Evolutionary conservation across 345 rosid species (phyloP).

Genomic region (Euphorbia pulcherrima): DNA sequence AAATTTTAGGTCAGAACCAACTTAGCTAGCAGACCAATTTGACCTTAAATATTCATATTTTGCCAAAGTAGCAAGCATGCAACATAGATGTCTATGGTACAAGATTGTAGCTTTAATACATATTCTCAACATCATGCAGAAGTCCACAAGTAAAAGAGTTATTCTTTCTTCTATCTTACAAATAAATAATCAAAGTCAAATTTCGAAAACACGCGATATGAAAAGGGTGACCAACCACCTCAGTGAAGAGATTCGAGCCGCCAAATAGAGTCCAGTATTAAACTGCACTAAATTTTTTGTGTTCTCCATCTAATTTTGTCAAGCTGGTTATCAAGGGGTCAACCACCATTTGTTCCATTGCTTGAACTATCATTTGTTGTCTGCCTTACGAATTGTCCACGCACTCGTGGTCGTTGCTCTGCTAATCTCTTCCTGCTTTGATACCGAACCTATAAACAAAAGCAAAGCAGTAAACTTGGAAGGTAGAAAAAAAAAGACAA

Average conservation of each 20-base stretch:
- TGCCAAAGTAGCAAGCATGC: too few relatives aligned
- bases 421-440: conserved; percentile 75
- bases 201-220: not conserved
- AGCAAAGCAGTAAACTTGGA: not conserved
- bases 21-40: too few relatives aligned
- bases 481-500: not conserved
- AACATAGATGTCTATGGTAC: too few relatives aligned
- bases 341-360: conserved; percentile 20
- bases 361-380: conserved; percentile 21
- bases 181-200: too few relatives aligned
- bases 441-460: conserved; percentile 55
- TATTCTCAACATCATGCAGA: too few relatives aligned
- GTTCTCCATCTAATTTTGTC: conserved; percentile 2
- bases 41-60: too few relatives aligned
- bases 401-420: conserved; percentile 75
- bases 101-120: too few relatives aligned
- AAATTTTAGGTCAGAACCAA: too few relatives aligned
- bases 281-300: not conserved
- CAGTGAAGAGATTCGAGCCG: not conserved
- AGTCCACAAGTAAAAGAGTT: too few relatives aligned
- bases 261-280: not conserved
- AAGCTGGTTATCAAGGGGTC: not conserved
- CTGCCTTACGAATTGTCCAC: conserved; percentile 77
- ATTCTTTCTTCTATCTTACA: too few relatives aligned
- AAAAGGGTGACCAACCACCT: not conserved